Base-by-base conservation (phyloP, 225 moss, liverwort and hornwort species). In the Ulota crispa region DNA sequence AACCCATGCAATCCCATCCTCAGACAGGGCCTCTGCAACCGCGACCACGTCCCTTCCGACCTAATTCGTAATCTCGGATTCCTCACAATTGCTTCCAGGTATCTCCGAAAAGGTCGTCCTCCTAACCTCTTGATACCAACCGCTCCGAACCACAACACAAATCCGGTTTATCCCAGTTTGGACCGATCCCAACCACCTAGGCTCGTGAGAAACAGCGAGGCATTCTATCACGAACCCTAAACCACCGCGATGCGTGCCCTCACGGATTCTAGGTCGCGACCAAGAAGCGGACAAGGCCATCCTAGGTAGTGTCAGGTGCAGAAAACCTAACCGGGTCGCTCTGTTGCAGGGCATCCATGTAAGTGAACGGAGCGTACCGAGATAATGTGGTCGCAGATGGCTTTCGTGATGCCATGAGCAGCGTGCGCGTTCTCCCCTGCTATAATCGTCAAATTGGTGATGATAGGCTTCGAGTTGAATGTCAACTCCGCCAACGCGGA, bases 371-470 rank as follows among this genome's bases (percentile, higher is more conserved):
- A 9, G 32, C 84, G 26, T 82, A 99, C 99, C 99, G 92, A 85
- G 31, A 96, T 66, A 82, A 99, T 96, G 82, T 99, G 99, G 80
- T 88, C 92, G 77, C 88, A 99, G 65, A 99, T 87, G 15, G 92
- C 86, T 72, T 96, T 89, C 24, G 96, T 85, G 78, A 99, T 96
- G 81, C 96, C 99, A 50, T 88, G 92, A 19, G 99, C 99, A 26
- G 94, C 96, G 83, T 99, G 96, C 23, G 88, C 81, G 79, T 99
- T 96, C 85, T 99, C 99, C 79, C 99, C 99, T 26, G 99, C 99
- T 72, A 99, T 99, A 21, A 99, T 99, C 27, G 99, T 99, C 76
- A 99, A 89, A 92, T 99, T 99, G 47, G 99, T 99, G 78, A 99
- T 99, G 57, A 99, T 96, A 26, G 96, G 99, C 82, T 99, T 99